Evolutionary conservation across 192 early-diverging fungal species (phyloP).

Genomic region (Linnemannia schmuckeri): DNA sequence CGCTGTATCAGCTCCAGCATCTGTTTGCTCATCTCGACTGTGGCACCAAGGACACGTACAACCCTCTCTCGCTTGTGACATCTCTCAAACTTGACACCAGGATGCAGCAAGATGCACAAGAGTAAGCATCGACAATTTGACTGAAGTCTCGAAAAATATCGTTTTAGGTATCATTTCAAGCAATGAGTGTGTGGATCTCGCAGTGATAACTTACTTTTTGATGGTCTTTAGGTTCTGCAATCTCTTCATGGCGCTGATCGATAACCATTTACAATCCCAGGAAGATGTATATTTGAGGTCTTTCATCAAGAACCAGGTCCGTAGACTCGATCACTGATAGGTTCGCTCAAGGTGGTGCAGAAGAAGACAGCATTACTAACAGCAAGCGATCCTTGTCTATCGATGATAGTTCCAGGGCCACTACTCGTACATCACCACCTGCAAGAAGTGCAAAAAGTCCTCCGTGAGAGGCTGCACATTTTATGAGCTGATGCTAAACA

Average conservation of each 20-base stretch:
- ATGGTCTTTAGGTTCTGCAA: conserved; percentile 45
- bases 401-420: conserved; percentile 41
- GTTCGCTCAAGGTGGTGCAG: no score
- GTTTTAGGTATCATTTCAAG: neutral
- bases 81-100: conserved; percentile 41
- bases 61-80: conserved; percentile 41
- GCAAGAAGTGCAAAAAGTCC: conserved; percentile 46
- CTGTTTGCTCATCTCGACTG: conserved; percentile 41
- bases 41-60: conserved; percentile 39
- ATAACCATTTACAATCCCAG: conserved; percentile 41
- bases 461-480: conserved; percentile 35
- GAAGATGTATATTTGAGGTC: conserved; percentile 3
- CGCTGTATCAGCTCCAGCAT: conserved; percentile 50
- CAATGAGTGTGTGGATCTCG: neutral
- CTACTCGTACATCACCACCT: conserved; percentile 47
- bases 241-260: conserved; percentile 51
- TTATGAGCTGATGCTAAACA: conserved; percentile 51
- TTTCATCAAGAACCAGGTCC: conserved; percentile 42
- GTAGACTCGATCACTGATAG: no score
- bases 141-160: neutral
- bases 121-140: conserved; percentile 36
- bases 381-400: neutral
- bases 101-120: conserved; percentile 59
- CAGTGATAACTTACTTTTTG: neutral
- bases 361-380: neutral